Evolutionary conservation across 2,329 filamentous ascomycete genomes (phyloP).

Genomic region (Alternaria burnsii): DNA sequence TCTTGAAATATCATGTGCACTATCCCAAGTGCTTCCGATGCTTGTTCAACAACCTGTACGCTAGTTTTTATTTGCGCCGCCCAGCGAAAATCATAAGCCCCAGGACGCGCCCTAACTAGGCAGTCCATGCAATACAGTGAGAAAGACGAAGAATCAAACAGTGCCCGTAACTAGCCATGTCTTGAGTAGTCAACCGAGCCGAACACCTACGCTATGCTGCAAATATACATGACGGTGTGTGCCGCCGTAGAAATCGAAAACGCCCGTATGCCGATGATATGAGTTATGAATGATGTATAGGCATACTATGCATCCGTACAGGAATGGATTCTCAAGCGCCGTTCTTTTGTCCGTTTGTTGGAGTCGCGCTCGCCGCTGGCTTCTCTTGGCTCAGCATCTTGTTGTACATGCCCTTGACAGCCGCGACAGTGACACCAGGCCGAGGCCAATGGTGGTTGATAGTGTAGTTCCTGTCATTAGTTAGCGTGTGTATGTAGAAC

Average conservation of each 20-base stretch:
- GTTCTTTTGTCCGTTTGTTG: slow-evolving; percentile 40
- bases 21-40: slow-evolving; percentile 27
- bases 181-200: slow-evolving; percentile 32
- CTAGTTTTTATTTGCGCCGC: slow-evolving; percentile 30
- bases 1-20: slow-evolving; percentile 18
- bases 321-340: slow-evolving; percentile 20
- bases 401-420: slow-evolving; percentile 51
- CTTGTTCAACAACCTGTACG: slow-evolving; percentile 23
- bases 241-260: slow-evolving; percentile 33
- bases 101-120: slow-evolving; percentile 17
- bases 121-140: slow-evolving; percentile 33
- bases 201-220: slow-evolving; percentile 50
- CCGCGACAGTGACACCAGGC: slow-evolving; percentile 36
- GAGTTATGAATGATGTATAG: slow-evolving; percentile 12
- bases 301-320: slow-evolving; percentile 7
- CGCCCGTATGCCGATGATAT: slow-evolving; percentile 28
- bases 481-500: slow-evolving; percentile 26
- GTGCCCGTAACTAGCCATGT: slow-evolving; percentile 26
- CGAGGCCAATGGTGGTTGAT: slow-evolving; percentile 52
- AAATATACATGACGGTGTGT: slow-evolving; percentile 31
- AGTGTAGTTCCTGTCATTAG: slow-evolving; percentile 43
- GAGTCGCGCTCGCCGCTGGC: slow-evolving; percentile 26
- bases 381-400: slow-evolving; percentile 48
- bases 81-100: slow-evolving; percentile 27
- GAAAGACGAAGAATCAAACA: slow-evolving; percentile 19